Conservation (phyloP, 2,329 filamentous ascomycete species). For the Zelopaecilomyces penicillatus region DNA sequence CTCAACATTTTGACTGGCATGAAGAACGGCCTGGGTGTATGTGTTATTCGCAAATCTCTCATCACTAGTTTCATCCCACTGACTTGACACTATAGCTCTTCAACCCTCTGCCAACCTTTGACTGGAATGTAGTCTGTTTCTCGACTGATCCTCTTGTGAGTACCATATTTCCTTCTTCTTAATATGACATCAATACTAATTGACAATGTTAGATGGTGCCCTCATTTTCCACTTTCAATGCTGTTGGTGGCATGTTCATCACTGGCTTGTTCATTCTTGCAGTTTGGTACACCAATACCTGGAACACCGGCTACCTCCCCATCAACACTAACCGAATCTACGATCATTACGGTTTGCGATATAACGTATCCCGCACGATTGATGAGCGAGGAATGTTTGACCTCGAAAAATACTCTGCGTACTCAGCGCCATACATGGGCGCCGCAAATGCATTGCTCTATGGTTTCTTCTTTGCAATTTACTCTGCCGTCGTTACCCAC, state of each 20-base stretch:
- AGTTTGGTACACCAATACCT: conserved; percentile 26
- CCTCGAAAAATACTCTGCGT: conserved; percentile 25
- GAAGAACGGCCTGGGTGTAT: conserved; percentile 26
- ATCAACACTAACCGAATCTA: conserved; percentile 40
- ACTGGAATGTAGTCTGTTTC: conserved; percentile 33
- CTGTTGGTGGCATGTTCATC: conserved; percentile 22
- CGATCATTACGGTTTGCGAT: conserved; percentile 33
- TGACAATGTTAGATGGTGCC: conserved; percentile 16
- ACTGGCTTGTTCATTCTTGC: conserved; percentile 21
- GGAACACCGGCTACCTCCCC: conserved; percentile 33
- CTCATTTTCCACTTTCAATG: conserved; percentile 28
- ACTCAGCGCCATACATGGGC: conserved; percentile 26
- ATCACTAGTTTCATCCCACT: too few relatives aligned
- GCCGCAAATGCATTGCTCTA: conserved; percentile 22
- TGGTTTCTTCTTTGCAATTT: conserved; percentile 24
- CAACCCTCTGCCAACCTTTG: conserved; percentile 42
- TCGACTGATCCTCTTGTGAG: conserved; percentile 18
- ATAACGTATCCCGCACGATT: conserved; percentile 37
- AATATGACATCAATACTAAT: conserved; percentile 21
- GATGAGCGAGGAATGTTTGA: conserved; percentile 23
- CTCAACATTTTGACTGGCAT: conserved; percentile 34
- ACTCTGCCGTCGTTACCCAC: conserved; percentile 27
- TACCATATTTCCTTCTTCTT: conserved; percentile 32
- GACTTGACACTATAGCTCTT: conserved; percentile 16
- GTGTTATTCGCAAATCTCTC: too few relatives aligned